Evolutionary conservation across 306 rosid genomes (phyloP), one percentile per base, ranked within the genome.

Genomic region (Glycine latifolia): DNA sequence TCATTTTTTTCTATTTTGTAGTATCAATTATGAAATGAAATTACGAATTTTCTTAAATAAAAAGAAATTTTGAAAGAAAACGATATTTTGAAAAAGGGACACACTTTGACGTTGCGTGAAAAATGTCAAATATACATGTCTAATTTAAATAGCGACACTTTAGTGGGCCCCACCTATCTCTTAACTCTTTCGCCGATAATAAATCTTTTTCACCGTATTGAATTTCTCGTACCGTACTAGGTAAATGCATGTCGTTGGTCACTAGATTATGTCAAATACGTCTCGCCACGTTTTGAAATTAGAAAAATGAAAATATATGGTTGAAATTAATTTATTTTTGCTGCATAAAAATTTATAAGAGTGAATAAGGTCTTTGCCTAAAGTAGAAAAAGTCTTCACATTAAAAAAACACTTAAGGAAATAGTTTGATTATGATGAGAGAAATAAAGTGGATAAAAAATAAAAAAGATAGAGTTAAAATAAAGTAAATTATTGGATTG

Each of bases 131-230:
- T 52, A 13, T 55, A 10, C 4, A 15, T 63, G 12, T 15, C 15
- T 7, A 41, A 12, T 76, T 66, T 33, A 10, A 81, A 87, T 79
- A 84, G 77, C 59, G 84, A 81, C 82, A 39, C 62, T 31, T 15
- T 15, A 1, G 72, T 70, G 82, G 14, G 31, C 69, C 77, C 72
- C 4, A 54, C 60, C 67, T 59, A 14, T 17, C 4, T 39, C 5
- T 35, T 6, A 61, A 53, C 75, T n/a, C 5, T 7, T 68, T 58
- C 31, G 20, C 35, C 71, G 9, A 12, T 69, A 52, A 83, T 62
- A 53, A 20, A 62, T 83, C 85, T 16, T 68, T 75, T 74, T 79
- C 78, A 15, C 80, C 14, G 1, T n/a, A 72, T 55, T 70, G 26
- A 85, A 59, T 52, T 1, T 81, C 49, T 63, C 16, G 6, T 52